Evolutionary conservation across 257 asterid species (phyloP), one percentile per base, ranked within the genome.

Genomic region (Scutellaria baicalensis): DNA sequence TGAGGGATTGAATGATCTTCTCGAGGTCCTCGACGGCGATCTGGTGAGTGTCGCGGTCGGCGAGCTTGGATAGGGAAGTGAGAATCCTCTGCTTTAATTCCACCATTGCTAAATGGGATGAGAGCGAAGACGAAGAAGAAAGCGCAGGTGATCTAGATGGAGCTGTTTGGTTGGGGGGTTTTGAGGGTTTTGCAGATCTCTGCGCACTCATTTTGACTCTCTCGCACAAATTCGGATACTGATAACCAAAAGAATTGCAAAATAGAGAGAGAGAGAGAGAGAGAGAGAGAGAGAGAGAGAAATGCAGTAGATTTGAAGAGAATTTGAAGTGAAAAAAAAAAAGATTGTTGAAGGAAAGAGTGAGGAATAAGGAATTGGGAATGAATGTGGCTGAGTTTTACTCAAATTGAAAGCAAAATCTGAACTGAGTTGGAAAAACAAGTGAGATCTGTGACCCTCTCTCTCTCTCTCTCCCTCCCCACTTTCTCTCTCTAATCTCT

Each of bases 11-110:
- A 68, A 91, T 88, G 70, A 94, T 85, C 73, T 85, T 88, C 68
- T 89, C 93, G 36, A 94, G 90, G 82, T 94, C 99, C 50, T 94
- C 96, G 33, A 94, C 83, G 20, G 98, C 99, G 89, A 94, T 94
- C 87, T 92, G 96, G 83, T 94, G 99, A 42, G 99, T 94, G 77
- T 94, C 99, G 45, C 98, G 87, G 78, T 94, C 98, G 45, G 99
- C 89, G 49, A 94, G 93, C 77, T 91, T 94, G n/a, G 96, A 84
- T 0, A 94, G 88, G 8, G 96, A 94, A 14, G 88, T 91, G 8
- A 94, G 86, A 14, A 91, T 88, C 40, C 95, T 77, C 74, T 94
- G 99, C 88, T 94, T 94, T 64, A 94, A 81, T 68, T 91, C 99
- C 64, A 94, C 85, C 97, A 88, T 94, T 14, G 96, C 98, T 13